phyloP scores from a whole-genome alignment of 306 rosid species.

The Myrica gale region DNA sequence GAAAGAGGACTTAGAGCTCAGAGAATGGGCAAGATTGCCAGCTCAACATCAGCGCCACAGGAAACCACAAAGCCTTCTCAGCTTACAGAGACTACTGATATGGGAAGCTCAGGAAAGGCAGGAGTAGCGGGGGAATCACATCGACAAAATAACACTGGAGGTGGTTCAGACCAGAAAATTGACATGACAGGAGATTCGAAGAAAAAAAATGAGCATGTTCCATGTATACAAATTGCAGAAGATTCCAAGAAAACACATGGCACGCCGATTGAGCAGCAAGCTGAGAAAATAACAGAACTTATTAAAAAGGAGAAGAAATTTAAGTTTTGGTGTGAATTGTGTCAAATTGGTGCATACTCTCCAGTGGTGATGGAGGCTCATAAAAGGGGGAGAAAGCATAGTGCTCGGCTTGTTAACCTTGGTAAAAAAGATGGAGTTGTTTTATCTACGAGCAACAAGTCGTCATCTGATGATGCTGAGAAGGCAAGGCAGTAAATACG shows the following conservation, averaged over 20 bases:
- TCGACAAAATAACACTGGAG: conserved; percentile 11
- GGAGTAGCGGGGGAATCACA: conserved; percentile 7
- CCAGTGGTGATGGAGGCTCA: conserved; percentile 28
- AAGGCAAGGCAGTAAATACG: conserved; percentile 21
- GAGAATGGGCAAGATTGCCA: conserved; percentile 21
- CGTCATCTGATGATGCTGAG: conserved; percentile 14
- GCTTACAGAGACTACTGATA: conserved; percentile 1
- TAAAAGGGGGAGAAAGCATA: conserved; percentile 35
- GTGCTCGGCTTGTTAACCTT: background rate
- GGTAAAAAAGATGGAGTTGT: background rate
- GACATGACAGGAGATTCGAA: conserved; percentile 7
- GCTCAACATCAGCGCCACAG: conserved; percentile 3
- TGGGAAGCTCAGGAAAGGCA: conserved; percentile 19
- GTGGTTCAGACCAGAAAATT: conserved; percentile 14
- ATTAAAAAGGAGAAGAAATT: conserved; percentile 4
- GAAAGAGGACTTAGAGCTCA: conserved; percentile 29
- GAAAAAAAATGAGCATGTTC: conserved; percentile 12
- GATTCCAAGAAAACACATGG: conserved; percentile 13
- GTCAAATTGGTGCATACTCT: conserved; percentile 31
- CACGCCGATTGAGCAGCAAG: background rate
- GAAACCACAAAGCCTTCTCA: conserved; percentile 23
- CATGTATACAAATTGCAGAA: conserved; percentile 10
- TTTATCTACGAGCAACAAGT: background rate
- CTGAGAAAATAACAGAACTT: background rate
- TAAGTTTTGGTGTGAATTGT: conserved; percentile 35